Evolutionary conservation across 2,329 filamentous ascomycete species (phyloP).

Genomic region (Escovopsis sp.): DNA sequence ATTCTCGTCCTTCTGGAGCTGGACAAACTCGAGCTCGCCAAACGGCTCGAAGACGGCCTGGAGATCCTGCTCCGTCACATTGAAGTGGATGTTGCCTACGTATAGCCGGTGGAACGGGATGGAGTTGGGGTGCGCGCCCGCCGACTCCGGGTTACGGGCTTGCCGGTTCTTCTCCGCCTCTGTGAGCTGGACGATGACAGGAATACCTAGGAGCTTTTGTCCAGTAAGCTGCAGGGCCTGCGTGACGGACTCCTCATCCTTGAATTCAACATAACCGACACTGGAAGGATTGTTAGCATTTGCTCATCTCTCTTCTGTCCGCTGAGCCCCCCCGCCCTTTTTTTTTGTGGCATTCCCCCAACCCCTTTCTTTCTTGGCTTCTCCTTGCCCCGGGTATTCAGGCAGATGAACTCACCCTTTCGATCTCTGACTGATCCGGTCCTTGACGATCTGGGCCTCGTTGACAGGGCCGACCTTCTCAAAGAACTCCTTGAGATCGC

Average conservation of each 20-base stretch:
- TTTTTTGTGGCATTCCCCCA: too few species aligned
- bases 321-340: too few species aligned
- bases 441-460: conserved; percentile 97
- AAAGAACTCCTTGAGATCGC: conserved; percentile 88
- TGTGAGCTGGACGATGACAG: conserved; percentile 94
- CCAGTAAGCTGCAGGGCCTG: conserved; percentile 95
- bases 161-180: conserved; percentile 99
- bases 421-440: conserved; percentile 87
- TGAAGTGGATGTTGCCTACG: conserved; percentile 99
- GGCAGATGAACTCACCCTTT: conserved; percentile 65
- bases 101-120: conserved; percentile 96
- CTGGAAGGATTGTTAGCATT: conserved; percentile 36
- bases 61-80: conserved; percentile 89
- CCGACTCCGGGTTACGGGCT: conserved; percentile 64
- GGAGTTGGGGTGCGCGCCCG: conserved; percentile 56
- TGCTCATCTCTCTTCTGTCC: too few species aligned
- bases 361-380: not conserved
- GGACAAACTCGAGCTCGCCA: conserved; percentile 92
- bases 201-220: conserved; percentile 95
- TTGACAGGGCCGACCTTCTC: conserved; percentile 89
- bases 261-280: conserved; percentile 98
- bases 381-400: too few species aligned
- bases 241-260: conserved; percentile 82
- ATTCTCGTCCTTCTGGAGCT: conserved; percentile 89
- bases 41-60: conserved; percentile 96